Evolutionary conservation across 495 filamentous ascomycete genomes (phyloP).

Genomic region (Podospora australis): DNA sequence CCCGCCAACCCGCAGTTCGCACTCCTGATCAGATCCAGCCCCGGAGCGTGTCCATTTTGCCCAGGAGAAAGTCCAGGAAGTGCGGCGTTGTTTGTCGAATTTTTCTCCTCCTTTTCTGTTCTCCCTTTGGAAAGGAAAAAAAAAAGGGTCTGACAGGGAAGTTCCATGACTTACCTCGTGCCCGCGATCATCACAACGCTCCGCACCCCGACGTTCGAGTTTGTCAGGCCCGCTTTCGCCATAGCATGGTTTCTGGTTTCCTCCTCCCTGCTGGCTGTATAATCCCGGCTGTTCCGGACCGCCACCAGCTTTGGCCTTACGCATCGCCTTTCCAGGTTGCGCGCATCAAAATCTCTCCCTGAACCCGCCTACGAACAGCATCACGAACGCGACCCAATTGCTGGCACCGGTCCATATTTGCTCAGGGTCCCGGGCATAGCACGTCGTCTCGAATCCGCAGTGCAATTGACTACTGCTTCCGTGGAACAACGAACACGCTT

Average conservation of each 20-base stretch:
- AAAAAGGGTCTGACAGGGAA: background rate
- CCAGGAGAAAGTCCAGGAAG: background rate
- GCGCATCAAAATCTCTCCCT: constrained; percentile 20
- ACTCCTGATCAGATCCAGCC: background rate
- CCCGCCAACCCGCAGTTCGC: background rate
- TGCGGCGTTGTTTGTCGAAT: background rate
- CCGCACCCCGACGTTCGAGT: background rate
- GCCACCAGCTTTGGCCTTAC: constrained; percentile 2
- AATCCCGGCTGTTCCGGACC: constrained; percentile 17
- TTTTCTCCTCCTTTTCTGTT: background rate
- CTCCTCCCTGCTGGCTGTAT: constrained; percentile 8
- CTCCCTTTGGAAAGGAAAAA: background rate
- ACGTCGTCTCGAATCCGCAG: background rate
- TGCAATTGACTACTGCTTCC: too few species aligned
- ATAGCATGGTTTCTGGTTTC: constrained; percentile 5
- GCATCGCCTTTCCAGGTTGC: constrained; percentile 2
- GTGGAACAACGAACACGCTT: too few species aligned
- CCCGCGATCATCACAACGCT: too few species aligned
- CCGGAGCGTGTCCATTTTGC: background rate
- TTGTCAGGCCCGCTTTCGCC: constrained; percentile 1
- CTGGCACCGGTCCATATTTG: background rate
- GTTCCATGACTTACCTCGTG: background rate
- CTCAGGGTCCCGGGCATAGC: background rate
- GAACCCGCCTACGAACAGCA: background rate
- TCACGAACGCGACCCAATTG: constrained; percentile 1